phyloP scores from a whole-genome alignment of 257 asterid genomes.

The Verbena officinalis region DNA sequence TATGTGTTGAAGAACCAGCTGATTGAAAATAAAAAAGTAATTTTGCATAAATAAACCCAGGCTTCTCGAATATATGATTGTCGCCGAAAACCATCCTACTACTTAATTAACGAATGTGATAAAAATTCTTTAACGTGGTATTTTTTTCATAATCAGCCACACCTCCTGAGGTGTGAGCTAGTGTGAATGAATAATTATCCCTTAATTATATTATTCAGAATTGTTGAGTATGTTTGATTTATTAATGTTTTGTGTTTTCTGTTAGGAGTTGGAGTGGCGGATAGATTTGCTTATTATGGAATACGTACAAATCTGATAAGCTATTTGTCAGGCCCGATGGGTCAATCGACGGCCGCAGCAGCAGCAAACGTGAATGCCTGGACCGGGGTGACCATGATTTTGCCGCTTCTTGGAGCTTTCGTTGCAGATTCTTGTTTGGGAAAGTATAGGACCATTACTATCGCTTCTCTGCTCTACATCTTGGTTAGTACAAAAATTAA shows the following conservation, averaged over 20 bases:
- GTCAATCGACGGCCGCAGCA: slow-evolving; percentile 35
- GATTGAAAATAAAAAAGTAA: too few species aligned
- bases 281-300: slow-evolving; percentile 39
- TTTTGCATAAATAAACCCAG: too few species aligned
- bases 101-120: too few species aligned
- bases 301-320: slow-evolving; percentile 36
- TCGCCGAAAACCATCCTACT: too few species aligned
- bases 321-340: slow-evolving; percentile 37
- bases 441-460: slow-evolving; percentile 31
- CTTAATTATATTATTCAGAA: too few species aligned
- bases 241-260: neutral
- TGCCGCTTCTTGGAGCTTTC: slow-evolving; percentile 38
- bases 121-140: too few species aligned
- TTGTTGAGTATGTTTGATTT: neutral
- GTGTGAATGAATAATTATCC: too few species aligned
- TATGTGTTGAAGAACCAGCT: too few species aligned
- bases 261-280: slow-evolving; percentile 36
- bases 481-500: slow-evolving; percentile 19
- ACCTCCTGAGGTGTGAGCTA: too few species aligned
- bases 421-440: slow-evolving; percentile 38
- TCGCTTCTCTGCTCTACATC: slow-evolving; percentile 28
- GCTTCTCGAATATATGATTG: too few species aligned
- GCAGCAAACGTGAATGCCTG: slow-evolving; percentile 36
- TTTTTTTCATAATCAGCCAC: too few species aligned
- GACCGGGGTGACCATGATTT: slow-evolving; percentile 32